These are phyloP conservation scores for Xerocomellus dryophilus DNA, from an alignment of 768 basidiomycete genomes.

Conservation along the genomic window DNA sequence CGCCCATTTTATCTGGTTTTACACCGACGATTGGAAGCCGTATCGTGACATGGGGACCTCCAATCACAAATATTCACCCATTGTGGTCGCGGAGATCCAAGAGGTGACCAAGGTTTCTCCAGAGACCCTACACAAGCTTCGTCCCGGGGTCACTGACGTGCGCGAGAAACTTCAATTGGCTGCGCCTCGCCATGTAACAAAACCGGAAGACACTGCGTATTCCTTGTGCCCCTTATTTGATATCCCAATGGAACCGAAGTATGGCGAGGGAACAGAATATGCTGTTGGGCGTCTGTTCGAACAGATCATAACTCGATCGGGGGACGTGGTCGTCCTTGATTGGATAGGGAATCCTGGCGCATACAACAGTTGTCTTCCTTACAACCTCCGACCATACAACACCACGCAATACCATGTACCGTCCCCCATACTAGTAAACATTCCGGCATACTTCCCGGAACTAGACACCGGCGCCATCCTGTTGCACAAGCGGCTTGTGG, in stretches of 20 bases:
- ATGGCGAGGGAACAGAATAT: neutral
- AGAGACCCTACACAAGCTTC: neutral
- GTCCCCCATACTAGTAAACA: neutral
- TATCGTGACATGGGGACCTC: neutral
- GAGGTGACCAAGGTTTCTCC: neutral
- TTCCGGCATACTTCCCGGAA: neutral
- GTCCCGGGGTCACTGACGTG: neutral
- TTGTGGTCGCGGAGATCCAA: neutral
- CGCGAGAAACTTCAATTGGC: neutral
- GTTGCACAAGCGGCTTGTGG: neutral
- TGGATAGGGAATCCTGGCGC: neutral
- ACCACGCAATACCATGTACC: neutral
- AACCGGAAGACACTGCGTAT: neutral
- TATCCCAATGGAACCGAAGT: neutral
- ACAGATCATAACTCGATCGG: neutral
- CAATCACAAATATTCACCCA: neutral
- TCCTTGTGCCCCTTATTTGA: neutral
- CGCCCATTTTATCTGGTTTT: neutral
- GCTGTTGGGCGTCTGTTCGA: neutral
- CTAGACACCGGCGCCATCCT: neutral
- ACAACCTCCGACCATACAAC: neutral
- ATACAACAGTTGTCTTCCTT: slow-evolving; percentile 1
- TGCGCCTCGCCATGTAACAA: neutral
- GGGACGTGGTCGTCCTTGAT: neutral
- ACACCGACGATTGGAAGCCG: neutral